Percentiles rank a stretch among this genome's conserved stretches.
These are phyloP conservation scores for Pichia nakasei DNA, from an alignment of 805 yeast genomes.

Conservation along the genomic window DNA sequence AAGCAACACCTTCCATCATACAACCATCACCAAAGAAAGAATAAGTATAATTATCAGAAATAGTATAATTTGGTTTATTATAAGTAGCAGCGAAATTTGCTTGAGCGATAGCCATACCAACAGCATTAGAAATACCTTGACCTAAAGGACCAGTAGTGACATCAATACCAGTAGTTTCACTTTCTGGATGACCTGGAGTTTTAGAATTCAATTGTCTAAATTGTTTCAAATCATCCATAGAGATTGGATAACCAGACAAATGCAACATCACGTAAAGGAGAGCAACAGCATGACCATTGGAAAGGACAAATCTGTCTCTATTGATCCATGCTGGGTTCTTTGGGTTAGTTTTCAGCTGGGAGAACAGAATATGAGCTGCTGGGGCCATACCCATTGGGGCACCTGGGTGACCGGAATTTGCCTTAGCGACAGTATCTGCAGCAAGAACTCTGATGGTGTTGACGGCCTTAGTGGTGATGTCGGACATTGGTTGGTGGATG, in stretches of 20 bases:
- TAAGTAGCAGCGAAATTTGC: slow-evolving; percentile 84
- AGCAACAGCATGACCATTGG: slow-evolving; percentile 96
- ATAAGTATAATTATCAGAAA: slow-evolving; percentile 73
- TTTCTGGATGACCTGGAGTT: slow-evolving; percentile 98
- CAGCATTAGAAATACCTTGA: slow-evolving; percentile 94
- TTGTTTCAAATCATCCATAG: slow-evolving; percentile 77
- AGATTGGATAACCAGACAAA: slow-evolving; percentile 72
- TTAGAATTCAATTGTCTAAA: slow-evolving; percentile 87
- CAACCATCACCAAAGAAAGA: slow-evolving; percentile 94
- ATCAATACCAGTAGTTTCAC: slow-evolving; percentile 85
- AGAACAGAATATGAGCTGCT: slow-evolving; percentile 81
- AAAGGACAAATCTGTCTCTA: slow-evolving; percentile 90
- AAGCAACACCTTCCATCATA: slow-evolving; percentile 94
- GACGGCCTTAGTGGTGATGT: slow-evolving; percentile 67
- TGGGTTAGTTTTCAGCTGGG: slow-evolving; percentile 80
- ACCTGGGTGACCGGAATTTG: slow-evolving; percentile 98
- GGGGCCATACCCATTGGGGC: slow-evolving; percentile 99
- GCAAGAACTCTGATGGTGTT: slow-evolving; percentile 85
- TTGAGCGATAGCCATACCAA: slow-evolving; percentile 94
- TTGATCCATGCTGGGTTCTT: slow-evolving; percentile 86
- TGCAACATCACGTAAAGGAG: slow-evolving; percentile 78
- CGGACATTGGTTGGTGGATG: slow-evolving; percentile 23
- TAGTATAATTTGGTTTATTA: slow-evolving; percentile 74
- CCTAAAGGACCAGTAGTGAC: slow-evolving; percentile 99
- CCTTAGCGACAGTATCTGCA: slow-evolving; percentile 76